These are phyloP conservation scores for Apostasia ramifera DNA, from an alignment of 106 monocot genomes.

Conservation along the genomic window DNA sequence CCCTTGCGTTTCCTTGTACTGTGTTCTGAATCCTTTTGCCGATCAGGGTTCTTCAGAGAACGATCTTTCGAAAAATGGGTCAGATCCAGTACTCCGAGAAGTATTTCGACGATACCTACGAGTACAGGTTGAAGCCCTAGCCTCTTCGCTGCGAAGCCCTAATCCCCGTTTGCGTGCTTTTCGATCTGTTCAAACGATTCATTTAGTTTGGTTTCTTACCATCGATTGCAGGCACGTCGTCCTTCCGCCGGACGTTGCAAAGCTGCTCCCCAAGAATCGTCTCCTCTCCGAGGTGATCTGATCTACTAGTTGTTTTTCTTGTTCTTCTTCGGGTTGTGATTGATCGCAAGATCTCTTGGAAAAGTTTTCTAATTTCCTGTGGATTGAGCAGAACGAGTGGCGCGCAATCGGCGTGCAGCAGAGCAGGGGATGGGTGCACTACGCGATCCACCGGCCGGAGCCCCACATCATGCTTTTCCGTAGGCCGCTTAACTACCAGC, in stretches of 20 bases:
- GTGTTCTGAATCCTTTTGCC: too few species aligned
- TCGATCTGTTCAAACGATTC: not conserved
- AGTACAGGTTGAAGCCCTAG: slow-evolving; percentile 50
- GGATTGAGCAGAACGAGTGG: slow-evolving; percentile 57
- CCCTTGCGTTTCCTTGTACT: too few species aligned
- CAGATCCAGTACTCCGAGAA: slow-evolving; percentile 99
- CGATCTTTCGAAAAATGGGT: slow-evolving; percentile 25
- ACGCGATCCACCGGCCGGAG: slow-evolving; percentile 89
- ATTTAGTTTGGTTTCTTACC: not conserved
- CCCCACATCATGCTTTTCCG: slow-evolving; percentile 96
- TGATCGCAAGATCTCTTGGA: too few species aligned
- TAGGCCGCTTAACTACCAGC: slow-evolving; percentile 76
- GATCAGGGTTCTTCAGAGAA: not conserved
- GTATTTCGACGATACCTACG: slow-evolving; percentile 84
- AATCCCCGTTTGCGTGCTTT: not conserved
- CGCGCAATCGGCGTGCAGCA: slow-evolving; percentile 89
- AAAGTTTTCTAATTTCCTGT: not conserved
- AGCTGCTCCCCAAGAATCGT: slow-evolving; percentile 86
- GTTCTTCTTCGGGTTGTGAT: not conserved
- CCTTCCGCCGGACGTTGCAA: slow-evolving; percentile 84
- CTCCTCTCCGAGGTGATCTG: slow-evolving; percentile 77
- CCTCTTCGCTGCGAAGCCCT: not conserved
- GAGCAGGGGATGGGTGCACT: slow-evolving; percentile 93
- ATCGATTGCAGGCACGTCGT: slow-evolving; percentile 65
- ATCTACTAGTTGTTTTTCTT: too few species aligned